Base-by-base conservation (phyloP, 805 yeast genomes). In the Yarrowia porcina region DNA sequence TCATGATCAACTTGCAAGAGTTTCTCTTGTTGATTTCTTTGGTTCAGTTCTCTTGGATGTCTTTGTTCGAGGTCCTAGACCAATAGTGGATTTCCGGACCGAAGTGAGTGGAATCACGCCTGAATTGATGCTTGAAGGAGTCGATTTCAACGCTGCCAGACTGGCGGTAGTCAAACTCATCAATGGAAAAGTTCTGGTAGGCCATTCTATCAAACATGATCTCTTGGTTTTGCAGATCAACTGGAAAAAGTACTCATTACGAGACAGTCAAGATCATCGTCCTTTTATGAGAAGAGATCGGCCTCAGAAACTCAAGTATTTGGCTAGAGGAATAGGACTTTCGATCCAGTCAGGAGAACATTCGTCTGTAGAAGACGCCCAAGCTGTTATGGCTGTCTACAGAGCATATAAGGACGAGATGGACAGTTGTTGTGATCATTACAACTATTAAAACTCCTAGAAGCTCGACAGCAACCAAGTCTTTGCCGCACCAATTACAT, bases 341-440 rank as follows among this genome's bases (percentile, higher is more conserved):
- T 88, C 86, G 72, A 89, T 91, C 63, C 97, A 91, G 73, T 76
- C 75, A 0, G 90, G 86, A 0, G 80, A 84, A 65, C 97, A 92
- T 75, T 87, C 94, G 3, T 90, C 97, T 0, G 89, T 91, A 0
- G 97, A 90, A 70, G 97, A 91, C 76, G 96, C 97, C 0, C 83
- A 83, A 69, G 92, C 92, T 0, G 85, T 96, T 0, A 92, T 91
- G 96, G 72, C 86, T 64, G 74, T 91, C 13, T 91, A 84, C 71
- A 80, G 88, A 65, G 71, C 81, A 59, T 80, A 83, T 66, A 86
- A 83, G 69, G 77, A 76, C 12, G 61, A 56, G 4, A 39, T 56
- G 47, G 59, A 52, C 33, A 11, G 27, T 8, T 36, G 33, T 28
- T 52, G 59, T 13, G 18, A n/a, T 11, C 28, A 18, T 8, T 52